Conservation (phyloP, 495 filamentous ascomycete genomes). For the Neurospora intermedia region DNA sequence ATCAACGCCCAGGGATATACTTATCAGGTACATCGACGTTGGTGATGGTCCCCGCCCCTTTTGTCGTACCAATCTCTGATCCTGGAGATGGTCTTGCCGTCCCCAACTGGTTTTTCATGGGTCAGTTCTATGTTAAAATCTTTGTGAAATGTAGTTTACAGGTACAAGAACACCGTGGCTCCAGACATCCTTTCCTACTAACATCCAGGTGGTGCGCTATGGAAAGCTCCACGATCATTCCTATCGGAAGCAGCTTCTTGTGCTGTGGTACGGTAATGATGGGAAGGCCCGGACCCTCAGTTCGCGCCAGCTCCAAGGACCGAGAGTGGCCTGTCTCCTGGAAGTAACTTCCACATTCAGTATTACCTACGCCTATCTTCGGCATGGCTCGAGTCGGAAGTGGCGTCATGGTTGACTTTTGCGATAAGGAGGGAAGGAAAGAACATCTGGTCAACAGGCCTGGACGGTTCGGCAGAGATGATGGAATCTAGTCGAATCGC, state of each 20-base stretch:
- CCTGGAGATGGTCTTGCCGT: no score
- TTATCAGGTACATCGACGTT: no score
- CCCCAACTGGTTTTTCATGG: no score
- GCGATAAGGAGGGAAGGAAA: background rate
- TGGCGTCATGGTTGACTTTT: background rate
- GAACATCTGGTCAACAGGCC: background rate
- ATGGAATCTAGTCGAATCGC: background rate
- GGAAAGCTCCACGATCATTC: no score
- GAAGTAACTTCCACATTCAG: background rate
- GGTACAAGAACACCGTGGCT: no score
- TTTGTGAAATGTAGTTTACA: no score
- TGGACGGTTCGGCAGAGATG: background rate
- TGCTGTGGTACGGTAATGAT: background rate
- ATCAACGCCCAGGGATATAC: no score
- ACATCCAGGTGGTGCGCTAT: no score
- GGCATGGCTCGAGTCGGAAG: background rate
- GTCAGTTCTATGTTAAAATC: no score
- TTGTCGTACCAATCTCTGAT: no score
- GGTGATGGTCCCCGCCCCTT: no score
- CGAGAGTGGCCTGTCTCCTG: accelerated
- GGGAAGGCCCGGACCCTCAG: background rate
- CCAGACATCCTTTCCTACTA: no score
- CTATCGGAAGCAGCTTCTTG: background rate
- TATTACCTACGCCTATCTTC: background rate
- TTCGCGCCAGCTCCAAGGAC: background rate